Evolutionary conservation across 305 asterid species (phyloP), one percentile per base, ranked within the genome.

Genomic region (Plantago coronopus): DNA sequence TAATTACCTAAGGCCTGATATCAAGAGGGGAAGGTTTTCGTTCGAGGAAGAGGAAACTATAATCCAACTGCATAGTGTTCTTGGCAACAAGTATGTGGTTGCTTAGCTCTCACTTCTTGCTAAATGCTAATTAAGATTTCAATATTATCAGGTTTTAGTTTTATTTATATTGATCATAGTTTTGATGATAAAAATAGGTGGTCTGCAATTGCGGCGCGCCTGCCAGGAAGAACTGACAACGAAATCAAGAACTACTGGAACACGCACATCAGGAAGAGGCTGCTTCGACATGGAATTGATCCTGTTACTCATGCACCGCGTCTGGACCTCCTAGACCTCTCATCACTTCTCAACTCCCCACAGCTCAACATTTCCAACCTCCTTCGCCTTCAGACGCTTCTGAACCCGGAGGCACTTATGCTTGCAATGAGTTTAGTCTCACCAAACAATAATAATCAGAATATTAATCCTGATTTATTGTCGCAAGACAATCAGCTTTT

Each of bases 41-140:
- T 86, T 86, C 61, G 97, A 86, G 63, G 97, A 89, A 68, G 97
- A 89, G 68, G 97, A 89, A 71, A 60, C 86, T 21, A 86, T 89
- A 12, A 84, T 89, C 48, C 95, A 89, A 69, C 89, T 89, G 25
- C 97, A 89, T 16, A 80, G 97, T 55, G 79, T 84, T 72, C 93
- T 87, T 65, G 97, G 97, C 65, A 89, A 89, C 84, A 89, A 89
- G 97, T 89, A 82, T 75, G 86, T 8, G 7, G 4, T 8, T 47
- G 16, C 3, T 22, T 9, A 20, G 4, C 13, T 9, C 40, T 7
- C 40, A 34, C 13, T 4, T 34, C 40, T n/a, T n/a, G n/a, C n/a
- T n/a, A n/a, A 27, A 8, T 27, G 4, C 34, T 34, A 34, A 2
- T 34, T 2, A 8, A 34, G 2, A 34, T 7, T 34, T 34, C 40